Conservation (phyloP, 2,329 filamentous ascomycete species). For the Elsinoe batatas region DNA sequence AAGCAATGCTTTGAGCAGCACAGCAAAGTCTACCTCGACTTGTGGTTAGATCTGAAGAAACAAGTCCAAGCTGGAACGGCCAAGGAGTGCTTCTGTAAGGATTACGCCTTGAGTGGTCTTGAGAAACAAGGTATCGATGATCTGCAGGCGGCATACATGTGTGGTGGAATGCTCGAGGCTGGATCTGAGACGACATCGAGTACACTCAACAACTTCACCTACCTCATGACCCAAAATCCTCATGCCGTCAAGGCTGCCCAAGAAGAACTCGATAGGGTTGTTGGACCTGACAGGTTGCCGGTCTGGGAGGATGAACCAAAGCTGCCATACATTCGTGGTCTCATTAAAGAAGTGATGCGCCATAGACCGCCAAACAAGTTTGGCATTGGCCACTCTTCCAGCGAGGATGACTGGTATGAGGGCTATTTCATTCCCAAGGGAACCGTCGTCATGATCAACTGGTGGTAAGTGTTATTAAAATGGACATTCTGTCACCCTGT, state of each 20-base stretch:
- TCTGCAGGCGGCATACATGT: constrained; percentile 26
- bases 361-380: constrained; percentile 44
- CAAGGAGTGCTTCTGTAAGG: constrained; percentile 27
- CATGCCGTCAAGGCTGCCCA: constrained; percentile 24
- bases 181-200: constrained; percentile 23
- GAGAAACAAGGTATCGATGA: constrained; percentile 28
- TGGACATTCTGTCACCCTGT: constrained; percentile 15
- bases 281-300: constrained; percentile 24
- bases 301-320: constrained; percentile 26
- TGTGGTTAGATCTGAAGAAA: constrained; percentile 26
- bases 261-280: constrained; percentile 25
- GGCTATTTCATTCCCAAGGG: constrained; percentile 31
- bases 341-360: constrained; percentile 48
- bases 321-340: constrained; percentile 46
- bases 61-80: constrained; percentile 25
- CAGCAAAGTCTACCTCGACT: constrained; percentile 25
- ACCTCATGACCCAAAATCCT: constrained; percentile 22
- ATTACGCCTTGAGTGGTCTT: constrained; percentile 27
- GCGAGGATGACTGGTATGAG: constrained; percentile 30
- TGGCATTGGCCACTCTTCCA: constrained; percentile 27
- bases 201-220: constrained; percentile 16
- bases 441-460: constrained; percentile 24
- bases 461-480: constrained; percentile 22
- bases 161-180: constrained; percentile 20
- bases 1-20: constrained; percentile 25